A percentile compares a stretch with the other conserved stretches of the same genome.
phyloP scores from a whole-genome alignment of 352 stramenopile genomes.

The Globisporangium alternatum region DNA sequence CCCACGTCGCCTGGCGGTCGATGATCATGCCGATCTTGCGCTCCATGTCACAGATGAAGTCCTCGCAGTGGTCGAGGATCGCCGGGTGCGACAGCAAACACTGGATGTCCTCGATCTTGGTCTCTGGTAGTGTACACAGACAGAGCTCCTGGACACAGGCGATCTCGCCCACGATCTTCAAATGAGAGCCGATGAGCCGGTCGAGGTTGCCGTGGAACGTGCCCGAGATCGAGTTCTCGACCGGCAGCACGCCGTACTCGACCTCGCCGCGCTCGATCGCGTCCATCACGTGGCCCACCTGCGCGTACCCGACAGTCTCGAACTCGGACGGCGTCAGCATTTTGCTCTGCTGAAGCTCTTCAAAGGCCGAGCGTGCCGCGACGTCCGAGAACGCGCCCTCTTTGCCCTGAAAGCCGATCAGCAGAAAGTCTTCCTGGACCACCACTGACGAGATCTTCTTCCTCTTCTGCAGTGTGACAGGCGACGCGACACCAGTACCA shows the following conservation, averaged over 20 bases:
- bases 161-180: conserved; percentile 76
- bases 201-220: conserved; percentile 76
- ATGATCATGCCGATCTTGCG: conserved; percentile 48
- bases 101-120: conserved; percentile 43
- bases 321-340: conserved; percentile 46
- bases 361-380: conserved; percentile 48
- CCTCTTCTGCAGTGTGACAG: not conserved
- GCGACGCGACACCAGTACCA: not conserved
- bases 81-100: conserved; percentile 60
- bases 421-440: conserved; percentile 40
- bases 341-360: conserved; percentile 47
- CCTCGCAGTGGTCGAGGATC: conserved; percentile 64
- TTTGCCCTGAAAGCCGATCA: conserved; percentile 71
- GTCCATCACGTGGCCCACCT: conserved; percentile 52
- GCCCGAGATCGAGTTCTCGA: conserved; percentile 73
- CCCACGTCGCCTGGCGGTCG: conserved; percentile 60
- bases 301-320: conserved; percentile 58
- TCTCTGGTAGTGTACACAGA: conserved; percentile 42
- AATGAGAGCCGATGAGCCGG: conserved; percentile 51
- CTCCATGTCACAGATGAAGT: conserved; percentile 63
- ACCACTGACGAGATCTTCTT: conserved; percentile 11
- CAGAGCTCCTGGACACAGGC: conserved; percentile 64
- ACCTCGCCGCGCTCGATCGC: conserved; percentile 57
- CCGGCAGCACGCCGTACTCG: conserved; percentile 56
- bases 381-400: conserved; percentile 73